Evolutionary conservation across 2,329 filamentous ascomycete species (phyloP), one percentile per base, ranked within the genome.

Genomic region (Chrysoporthe cubensis): DNA sequence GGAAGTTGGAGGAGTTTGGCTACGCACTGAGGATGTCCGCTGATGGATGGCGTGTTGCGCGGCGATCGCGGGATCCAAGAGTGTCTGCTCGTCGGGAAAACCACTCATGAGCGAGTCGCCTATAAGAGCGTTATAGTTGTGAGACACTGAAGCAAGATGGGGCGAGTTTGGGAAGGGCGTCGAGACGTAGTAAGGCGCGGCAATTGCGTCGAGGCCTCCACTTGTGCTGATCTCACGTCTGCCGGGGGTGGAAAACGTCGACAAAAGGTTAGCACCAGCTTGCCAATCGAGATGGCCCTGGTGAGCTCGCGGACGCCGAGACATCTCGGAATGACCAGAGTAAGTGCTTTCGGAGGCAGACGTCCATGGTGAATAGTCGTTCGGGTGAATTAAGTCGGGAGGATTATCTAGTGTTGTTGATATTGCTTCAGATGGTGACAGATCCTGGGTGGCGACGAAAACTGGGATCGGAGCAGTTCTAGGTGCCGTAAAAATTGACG

Each of bases 321-420:
- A 72, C 57, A 74, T 76, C 16, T 82, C 81, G 7, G 82, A 81
- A 21, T 82, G 80, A 2, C 83, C 82, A 2, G 84, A 85, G 71
- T 81, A 85, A 34, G 76, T 77, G 74, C 83, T 84, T 57, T 81
- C 81, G 8, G 82, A 78, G n/a, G 80, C 76, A 14, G 83, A 83
- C 3, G 82, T 73, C 76, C 82, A 81, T 5, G 77, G 77, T 9
- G 83, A 78, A 61, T 73, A 74, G 40, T 83, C 82, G 44, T 77
- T 76, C 42, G 65, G 46, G 32, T 68, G 72, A 60, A 58, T 75
- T 64, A 75, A 60, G 2, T 73, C 74, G 16, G 74, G 73, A 14
- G 72, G 61, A 63, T 66, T 72, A 64, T 77, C 78, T 67, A 70
- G 58, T 13, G 57, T 57, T 5, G 65, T 57, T 14, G 54, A 46